phyloP scores from a whole-genome alignment of 257 asterid genomes.

The Ligustrum vulgare region DNA sequence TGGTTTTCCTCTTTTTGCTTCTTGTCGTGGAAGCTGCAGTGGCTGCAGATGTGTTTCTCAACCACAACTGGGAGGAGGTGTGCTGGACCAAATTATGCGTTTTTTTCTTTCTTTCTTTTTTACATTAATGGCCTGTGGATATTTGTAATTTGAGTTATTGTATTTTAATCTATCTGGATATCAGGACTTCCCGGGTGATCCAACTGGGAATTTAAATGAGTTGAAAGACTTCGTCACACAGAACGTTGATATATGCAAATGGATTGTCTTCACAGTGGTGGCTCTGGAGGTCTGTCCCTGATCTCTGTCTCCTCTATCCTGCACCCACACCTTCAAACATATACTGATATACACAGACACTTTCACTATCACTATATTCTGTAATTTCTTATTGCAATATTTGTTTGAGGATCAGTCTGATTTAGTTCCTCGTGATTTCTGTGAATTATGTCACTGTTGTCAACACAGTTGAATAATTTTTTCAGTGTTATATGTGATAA shows the following conservation, averaged over 20 bases:
- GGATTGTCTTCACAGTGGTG: slow-evolving; percentile 74
- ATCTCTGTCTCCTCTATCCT: slow-evolving; percentile 20
- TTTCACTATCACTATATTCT: not conserved
- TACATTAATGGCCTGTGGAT: not conserved
- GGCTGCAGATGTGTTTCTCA: slow-evolving; percentile 67
- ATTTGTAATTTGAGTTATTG: not conserved
- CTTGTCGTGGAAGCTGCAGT: slow-evolving; percentile 79
- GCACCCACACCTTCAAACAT: not conserved
- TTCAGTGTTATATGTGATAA: not conserved
- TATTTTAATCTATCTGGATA: slow-evolving; percentile 9
- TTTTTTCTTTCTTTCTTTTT: slow-evolving; percentile 4
- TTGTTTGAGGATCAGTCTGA: not conserved
- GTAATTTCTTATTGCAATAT: not conserved
- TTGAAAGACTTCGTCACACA: slow-evolving; percentile 60
- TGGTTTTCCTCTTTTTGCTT: slow-evolving; percentile 57
- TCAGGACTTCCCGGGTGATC: slow-evolving; percentile 86
- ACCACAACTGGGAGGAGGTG: slow-evolving; percentile 90
- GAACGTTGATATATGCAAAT: slow-evolving; percentile 76
- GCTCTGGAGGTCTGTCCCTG: slow-evolving; percentile 63
- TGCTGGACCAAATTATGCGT: slow-evolving; percentile 4
- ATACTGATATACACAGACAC: not conserved
- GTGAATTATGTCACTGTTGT: not conserved
- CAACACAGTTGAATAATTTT: not conserved
- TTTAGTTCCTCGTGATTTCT: not conserved
- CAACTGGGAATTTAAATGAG: slow-evolving; percentile 69